Evolutionary conservation across 1,139 yeast genomes (phyloP), one percentile per base, ranked within the genome.

Genomic region (Hemisphaericaspora subhashii): DNA sequence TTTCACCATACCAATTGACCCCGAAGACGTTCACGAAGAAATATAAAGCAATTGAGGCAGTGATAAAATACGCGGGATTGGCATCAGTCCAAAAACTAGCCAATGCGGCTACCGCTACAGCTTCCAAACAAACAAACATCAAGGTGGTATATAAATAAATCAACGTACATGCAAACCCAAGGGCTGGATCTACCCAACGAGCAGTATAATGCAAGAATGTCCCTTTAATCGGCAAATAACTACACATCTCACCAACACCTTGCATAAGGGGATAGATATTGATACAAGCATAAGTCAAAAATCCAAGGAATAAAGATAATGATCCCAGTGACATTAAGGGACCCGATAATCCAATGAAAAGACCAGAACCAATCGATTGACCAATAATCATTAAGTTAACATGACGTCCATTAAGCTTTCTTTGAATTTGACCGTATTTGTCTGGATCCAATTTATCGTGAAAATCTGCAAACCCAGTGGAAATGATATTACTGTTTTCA

Each of bases 311-410:
- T 31, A 68, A 55, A 10, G 72, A 58, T 14, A 67, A 52, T 12
- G 70, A 59, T 7, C 74, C 74, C 6, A 65, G 55, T 3, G 58
- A 55, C 38, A 55, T 57, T 39, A 68, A 57, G 1, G 72, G 72
- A 3, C 58, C 40, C 13, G 63, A 54, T 35, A 67, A 50, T 14
- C 73, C 72, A 26, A 68, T 55, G 49, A 68, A 72, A 33, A 73
- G 56, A 37, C 79, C 80, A 3, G 77, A 66, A 22, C 79, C 79
- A 34, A 74, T 71, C 40, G 72, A 60, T 40, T 74, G 77, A 12
- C 80, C 79, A 34, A 75, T 68, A 35, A 74, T 70, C 64, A 75
- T 70, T 49, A 75, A 62, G 31, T 70, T 60, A 15, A 75, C 68
- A 53, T 75, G 80, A 34, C 80, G 61, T 9, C 70, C 55, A 30